Conservation (phyloP, 331 rosid genomes). For the Phaseolus coccineus region DNA sequence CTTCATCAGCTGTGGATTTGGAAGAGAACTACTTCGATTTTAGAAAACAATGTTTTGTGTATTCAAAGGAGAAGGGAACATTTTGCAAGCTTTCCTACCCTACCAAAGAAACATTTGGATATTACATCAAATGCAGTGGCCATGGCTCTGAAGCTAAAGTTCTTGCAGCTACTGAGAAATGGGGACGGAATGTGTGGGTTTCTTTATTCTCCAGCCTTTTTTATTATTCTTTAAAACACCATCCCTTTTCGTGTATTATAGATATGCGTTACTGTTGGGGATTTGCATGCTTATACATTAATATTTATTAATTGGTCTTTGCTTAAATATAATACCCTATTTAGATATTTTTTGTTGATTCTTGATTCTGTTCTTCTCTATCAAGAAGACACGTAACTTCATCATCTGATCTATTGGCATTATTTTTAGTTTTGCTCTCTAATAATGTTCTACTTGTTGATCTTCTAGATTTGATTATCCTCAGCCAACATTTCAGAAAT, state of each 20-base stretch:
- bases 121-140: slow-evolving; percentile 84
- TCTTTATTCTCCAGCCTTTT: slow-evolving; percentile 41
- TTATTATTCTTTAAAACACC: slow-evolving; percentile 2
- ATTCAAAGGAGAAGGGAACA: slow-evolving; percentile 74
- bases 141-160: slow-evolving; percentile 93
- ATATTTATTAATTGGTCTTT: not conserved
- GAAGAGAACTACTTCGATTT: slow-evolving; percentile 96
- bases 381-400: not conserved
- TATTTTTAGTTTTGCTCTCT: slow-evolving; percentile 40
- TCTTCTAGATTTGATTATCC: slow-evolving; percentile 91
- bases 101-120: slow-evolving; percentile 82
- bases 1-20: slow-evolving; percentile 59
- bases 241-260: slow-evolving; percentile 21
- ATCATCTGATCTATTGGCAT: slow-evolving; percentile 14
- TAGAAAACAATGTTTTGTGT: slow-evolving; percentile 88
- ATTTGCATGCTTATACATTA: slow-evolving; percentile 5
- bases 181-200: slow-evolving; percentile 97
- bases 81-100: slow-evolving; percentile 94
- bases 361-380: slow-evolving; percentile 14
- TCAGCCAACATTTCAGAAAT: slow-evolving; percentile 95
- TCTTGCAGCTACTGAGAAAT: slow-evolving; percentile 79
- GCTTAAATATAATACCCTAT: slow-evolving; percentile 19
- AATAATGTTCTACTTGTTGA: slow-evolving; percentile 48
- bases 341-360: slow-evolving; percentile 18
- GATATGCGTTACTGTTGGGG: slow-evolving; percentile 4